Percentiles rank a stretch among this genome's conserved stretches.
Evolutionary conservation across 1,284 basidiomycete species (phyloP).

Genomic region (Heterobasidion occidentale): DNA sequence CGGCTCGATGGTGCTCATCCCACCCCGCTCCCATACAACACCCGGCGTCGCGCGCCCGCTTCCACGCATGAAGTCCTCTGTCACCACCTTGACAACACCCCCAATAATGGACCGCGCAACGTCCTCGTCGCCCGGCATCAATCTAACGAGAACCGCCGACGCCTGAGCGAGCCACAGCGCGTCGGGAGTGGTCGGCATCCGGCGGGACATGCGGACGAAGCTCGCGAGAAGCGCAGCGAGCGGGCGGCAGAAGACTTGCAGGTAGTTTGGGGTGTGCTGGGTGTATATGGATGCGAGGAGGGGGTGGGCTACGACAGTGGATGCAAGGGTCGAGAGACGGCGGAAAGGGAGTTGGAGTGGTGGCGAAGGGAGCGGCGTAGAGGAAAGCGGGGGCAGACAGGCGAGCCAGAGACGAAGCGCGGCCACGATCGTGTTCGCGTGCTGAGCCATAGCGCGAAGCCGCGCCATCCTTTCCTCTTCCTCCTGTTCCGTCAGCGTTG

Average conservation of each 20-base stretch:
- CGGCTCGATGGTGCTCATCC: conserved; percentile 44
- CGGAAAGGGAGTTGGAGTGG: conserved; percentile 52
- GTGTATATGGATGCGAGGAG: conserved; percentile 34
- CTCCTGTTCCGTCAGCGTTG: conserved; percentile 1
- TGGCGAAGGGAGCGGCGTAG: conserved; percentile 28
- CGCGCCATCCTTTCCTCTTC: neutral
- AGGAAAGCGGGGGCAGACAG: conserved; percentile 37
- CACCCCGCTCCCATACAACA: conserved; percentile 43
- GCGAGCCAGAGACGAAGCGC: conserved; percentile 57
- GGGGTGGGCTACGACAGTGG: conserved; percentile 37
- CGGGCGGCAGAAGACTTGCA: conserved; percentile 36
- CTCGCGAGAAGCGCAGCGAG: conserved; percentile 41
- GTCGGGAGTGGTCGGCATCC: conserved; percentile 42
- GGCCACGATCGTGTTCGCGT: conserved; percentile 33
- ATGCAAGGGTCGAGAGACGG: conserved; percentile 42
- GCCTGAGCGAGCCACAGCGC: conserved; percentile 62
- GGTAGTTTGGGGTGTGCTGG: conserved; percentile 17
- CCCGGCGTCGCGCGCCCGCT: conserved; percentile 29
- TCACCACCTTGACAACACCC: conserved; percentile 30
- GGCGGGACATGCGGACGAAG: conserved; percentile 51
- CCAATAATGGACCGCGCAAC: conserved; percentile 30
- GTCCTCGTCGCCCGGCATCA: conserved; percentile 65
- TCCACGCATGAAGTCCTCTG: conserved; percentile 29
- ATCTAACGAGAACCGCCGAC: conserved; percentile 40
- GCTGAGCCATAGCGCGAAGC: conserved; percentile 21